Evolutionary conservation across 1,284 basidiomycete genomes (phyloP), one percentile per base, ranked within the genome.

Genomic region (Papiliotrema nemorosa): DNA sequence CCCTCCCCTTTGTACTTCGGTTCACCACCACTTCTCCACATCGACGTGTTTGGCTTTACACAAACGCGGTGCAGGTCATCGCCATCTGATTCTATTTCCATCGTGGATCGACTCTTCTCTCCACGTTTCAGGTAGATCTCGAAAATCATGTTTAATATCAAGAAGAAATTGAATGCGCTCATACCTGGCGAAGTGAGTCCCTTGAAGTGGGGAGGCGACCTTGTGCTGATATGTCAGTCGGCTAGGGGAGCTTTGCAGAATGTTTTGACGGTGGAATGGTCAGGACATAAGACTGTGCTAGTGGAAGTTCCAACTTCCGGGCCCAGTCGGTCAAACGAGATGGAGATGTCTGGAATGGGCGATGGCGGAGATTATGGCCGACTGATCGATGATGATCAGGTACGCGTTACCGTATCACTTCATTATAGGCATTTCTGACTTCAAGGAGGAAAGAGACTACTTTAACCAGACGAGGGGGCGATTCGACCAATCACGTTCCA

Each of bases 181-280:
- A 50, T 63, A 3, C 59, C 61, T 18, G 37, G 51, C 40, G 61
- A 60, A 21, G 61, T 60, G 43, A 43, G 57, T 49, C 7, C 37
- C 14, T 33, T 22, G 31, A n/a, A 5, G 22, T 27, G 37, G 25
- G 20, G n/a, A 14, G 16, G 22, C 39, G 10, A 13, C 6, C 24
- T 33, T 18, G n/a, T 25, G 7, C 14, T 26, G 24, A 5, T 24
- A 3, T n/a, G n/a, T n/a, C n/a, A 49, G 40, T 26, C 37, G 12
- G 47, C 57, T 27, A 41, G 54, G 24, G 57, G 40, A 21, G 59
- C 59, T 13, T 55, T 71, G 7, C 69, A 69, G 44, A 69, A 71
- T 49, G 64, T 60, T 10, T 52, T 71, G 31, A 71, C 69, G 10
- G 69, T 71, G 44, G 69, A 71, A 47, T 71, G 69, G 69, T 60